Percentiles rank a stretch among this genome's conserved stretches.
phyloP scores from a whole-genome alignment of 371 early-diverging fungal genomes.

The Mortierella sp. region DNA sequence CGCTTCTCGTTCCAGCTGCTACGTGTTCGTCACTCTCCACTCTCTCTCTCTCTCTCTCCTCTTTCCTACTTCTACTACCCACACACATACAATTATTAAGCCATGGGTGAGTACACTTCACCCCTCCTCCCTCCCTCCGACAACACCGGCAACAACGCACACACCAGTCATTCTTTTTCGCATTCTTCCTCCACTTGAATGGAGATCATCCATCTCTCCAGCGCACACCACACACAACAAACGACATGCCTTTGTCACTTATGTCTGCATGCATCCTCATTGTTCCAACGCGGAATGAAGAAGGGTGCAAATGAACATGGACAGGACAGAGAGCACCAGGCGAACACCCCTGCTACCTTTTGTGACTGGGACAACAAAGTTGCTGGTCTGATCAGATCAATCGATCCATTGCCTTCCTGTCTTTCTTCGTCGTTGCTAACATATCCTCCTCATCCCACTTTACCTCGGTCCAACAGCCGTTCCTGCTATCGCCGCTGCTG shows the following conservation, averaged over 20 bases:
- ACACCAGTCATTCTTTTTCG: no score
- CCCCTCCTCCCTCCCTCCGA: background rate
- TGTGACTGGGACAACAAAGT: background rate
- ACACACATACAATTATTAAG: background rate
- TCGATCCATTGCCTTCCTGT: background rate
- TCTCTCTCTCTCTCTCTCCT: background rate
- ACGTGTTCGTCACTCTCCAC: background rate
- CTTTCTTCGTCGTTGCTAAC: background rate
- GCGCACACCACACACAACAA: no score
- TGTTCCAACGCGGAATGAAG: no score
- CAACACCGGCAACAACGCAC: background rate
- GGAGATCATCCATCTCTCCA: no score
- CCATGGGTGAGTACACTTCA: background rate
- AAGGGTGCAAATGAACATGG: no score
- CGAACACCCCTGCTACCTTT: background rate
- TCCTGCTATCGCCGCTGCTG: slow-evolving; percentile 50
- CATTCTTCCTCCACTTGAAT: no score
- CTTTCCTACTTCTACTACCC: background rate
- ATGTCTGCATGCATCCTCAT: no score
- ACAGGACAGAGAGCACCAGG: background rate
- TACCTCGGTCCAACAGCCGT: slow-evolving; percentile 7
- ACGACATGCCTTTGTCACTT: no score
- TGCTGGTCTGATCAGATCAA: background rate
- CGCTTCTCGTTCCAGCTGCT: background rate
- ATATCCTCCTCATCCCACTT: background rate